Percentiles rank a stretch among this genome's conserved stretches.
Conservation (phyloP, 2,329 filamentous ascomycete species). For the Trichoderma koningii region DNA sequence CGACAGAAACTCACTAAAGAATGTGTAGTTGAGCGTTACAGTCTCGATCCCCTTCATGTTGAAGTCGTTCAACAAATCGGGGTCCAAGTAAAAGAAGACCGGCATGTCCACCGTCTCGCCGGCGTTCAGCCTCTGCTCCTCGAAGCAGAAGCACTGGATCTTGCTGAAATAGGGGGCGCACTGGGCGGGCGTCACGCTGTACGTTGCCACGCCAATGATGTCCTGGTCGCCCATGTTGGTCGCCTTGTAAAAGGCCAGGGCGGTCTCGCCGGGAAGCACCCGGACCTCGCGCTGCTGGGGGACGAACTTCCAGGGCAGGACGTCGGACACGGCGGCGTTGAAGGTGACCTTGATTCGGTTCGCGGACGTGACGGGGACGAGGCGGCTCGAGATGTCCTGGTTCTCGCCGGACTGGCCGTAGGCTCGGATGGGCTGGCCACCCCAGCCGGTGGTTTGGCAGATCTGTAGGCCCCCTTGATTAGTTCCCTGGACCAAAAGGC, state of each 20-base stretch:
- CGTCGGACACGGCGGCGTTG: conserved; percentile 91
- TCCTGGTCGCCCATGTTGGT: conserved; percentile 88
- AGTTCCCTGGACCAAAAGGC: conserved; percentile 20
- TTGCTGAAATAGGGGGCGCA: conserved; percentile 98
- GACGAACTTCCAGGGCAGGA: conserved; percentile 95
- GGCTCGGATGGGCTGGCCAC: conserved; percentile 86
- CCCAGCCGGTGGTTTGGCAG: conserved; percentile 86
- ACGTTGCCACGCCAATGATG: conserved; percentile 97
- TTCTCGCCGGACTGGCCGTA: conserved; percentile 55
- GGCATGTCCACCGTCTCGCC: conserved; percentile 99
- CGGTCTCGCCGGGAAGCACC: conserved; percentile 93
- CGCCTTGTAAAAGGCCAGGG: conserved; percentile 94
- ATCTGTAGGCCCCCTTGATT: conserved; percentile 50
- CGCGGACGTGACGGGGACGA: conserved; percentile 77
- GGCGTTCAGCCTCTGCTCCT: conserved; percentile 90
- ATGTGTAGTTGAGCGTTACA: conserved; percentile 94
- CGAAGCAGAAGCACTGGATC: conserved; percentile 99
- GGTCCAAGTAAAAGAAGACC: conserved; percentile 98
- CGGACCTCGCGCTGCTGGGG: conserved; percentile 96
- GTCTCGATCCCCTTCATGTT: conserved; percentile 94
- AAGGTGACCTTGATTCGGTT: conserved; percentile 93
- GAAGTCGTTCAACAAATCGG: conserved; percentile 87
- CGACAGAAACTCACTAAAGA: conserved; percentile 75
- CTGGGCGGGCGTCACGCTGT: conserved; percentile 93
- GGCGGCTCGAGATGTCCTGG: conserved; percentile 70